Base-by-base conservation (phyloP, 2,329 filamentous ascomycete species). In the Metarhizium humberi region DNA sequence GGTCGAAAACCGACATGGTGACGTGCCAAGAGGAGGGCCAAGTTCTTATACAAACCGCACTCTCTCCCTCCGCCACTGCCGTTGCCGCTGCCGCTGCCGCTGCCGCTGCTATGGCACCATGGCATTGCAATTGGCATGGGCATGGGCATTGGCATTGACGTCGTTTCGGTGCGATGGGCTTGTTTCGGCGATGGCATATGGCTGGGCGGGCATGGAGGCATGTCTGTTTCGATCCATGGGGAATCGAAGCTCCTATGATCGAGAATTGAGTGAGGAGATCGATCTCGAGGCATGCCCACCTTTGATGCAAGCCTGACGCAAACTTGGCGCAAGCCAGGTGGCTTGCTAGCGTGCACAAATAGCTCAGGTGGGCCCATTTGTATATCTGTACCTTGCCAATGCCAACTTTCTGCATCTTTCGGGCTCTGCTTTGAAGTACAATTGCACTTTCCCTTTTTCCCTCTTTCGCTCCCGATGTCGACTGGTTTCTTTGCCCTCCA, bases 191-290 rank as follows among this genome's bases (percentile, higher is more conserved):
- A n/a, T 25, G 6, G n/a, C 13, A 38, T 20, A 13, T 13, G 32
- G 11, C 38, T 52, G 50, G 13, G 42, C 42, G 45, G 32, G 51
- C 20, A 29, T 42, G 40, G 30, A 29, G 34, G 14, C n/a, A 46
- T 52, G 45, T 32, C 50, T 51, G 55, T 48, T 53, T 38, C 32
- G 40, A 48, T 52, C 45, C 20, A 48, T 48, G 45, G 45, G 25
- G 7, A 48, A 30, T 29, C 45, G 25, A 48, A 29, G 47, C 29
- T 14, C 50, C 40, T 47, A 20, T 57, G 53, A 57, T 57, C 56
- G 54, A 50, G 51, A 46, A 51, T 30, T 47, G 51, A 2, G 51
- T 51, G 51, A 42, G 48, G 36, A 43, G 53, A 57, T 57, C 56
- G 56, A 57, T 57, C 56, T 55, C 53, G 46, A 55, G 55, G 50